Evolutionary conservation across 768 basidiomycete genomes (phyloP), one percentile per base, ranked within the genome.

Genomic region (Suillus cothurnatus): DNA sequence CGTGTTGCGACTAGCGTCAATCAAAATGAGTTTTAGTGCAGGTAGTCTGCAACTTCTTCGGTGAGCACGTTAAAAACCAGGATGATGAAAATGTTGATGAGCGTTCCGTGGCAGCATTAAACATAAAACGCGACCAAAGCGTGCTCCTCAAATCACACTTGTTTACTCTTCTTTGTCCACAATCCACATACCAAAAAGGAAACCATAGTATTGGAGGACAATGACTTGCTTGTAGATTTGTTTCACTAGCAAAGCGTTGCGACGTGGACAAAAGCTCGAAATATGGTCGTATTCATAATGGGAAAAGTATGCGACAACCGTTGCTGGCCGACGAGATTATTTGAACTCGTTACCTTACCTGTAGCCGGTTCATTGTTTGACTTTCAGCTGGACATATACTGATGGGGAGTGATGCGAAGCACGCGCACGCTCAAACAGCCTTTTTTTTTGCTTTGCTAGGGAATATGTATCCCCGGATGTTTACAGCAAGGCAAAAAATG

Each of bases 141-240:
- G 28, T 62, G 47, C 41, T 55, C 63, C 41, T 57, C 39, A 52
- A 53, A 70, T 67, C 65, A 66, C 64, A 61, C 55, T 49, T 77
- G 69, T 76, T 76, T 71, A 69, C 43, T 34, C 15, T 49, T 76
- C 59, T 77, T 76, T 76, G 63, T 64, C 36, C 36, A 31, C 28
- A 31, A 53, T 14, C 59, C 38, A 39, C 26, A 34, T 7, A 12
- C 49, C 34, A 11, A 26, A 31, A 52, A 64, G 55, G 64, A 47
- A 63, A 21, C 26, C 34, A 23, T 66, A 34, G 62, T 64, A 36
- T 55, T 47, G 26, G 15, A 52, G 36, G 32, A 64, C 64, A 65
- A 65, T 63, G 64, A 32, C 7, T 39, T 38, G 8, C 56, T 55
- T 55, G 50, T 28, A 17, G 49, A 26, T 47, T 47, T 49, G 50